These are phyloP conservation scores for Linanthus parryae DNA, from an alignment of 148 eudicot species.

Conservation along the genomic window DNA sequence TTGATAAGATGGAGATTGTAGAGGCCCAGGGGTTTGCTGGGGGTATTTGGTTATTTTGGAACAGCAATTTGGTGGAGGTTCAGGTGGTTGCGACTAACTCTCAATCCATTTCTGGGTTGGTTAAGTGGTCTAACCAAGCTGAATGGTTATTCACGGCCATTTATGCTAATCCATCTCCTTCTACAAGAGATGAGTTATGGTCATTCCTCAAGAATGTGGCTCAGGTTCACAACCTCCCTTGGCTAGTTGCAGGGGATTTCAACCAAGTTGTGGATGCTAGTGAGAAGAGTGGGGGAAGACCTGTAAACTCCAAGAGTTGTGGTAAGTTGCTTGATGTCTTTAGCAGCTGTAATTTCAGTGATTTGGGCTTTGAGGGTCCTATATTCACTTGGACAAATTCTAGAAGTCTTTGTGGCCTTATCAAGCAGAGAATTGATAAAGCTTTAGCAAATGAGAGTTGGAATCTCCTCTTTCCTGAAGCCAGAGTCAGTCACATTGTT, in stretches of 20 bases:
- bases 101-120: not conserved
- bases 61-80: not conserved
- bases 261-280: not conserved
- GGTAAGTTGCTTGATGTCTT: not conserved
- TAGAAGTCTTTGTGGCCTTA: not conserved
- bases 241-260: not conserved
- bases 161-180: not conserved
- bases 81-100: not conserved
- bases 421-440: not conserved
- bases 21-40: not conserved
- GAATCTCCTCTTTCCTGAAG: not conserved
- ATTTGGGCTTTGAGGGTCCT: not conserved
- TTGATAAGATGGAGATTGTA: not conserved
- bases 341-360: not conserved
- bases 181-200: not conserved
- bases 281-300: not conserved
- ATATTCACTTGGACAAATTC: not conserved
- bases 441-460: not conserved
- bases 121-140: not conserved
- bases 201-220: too few relatives aligned
- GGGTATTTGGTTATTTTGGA: constrained; percentile 2
- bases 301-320: not conserved
- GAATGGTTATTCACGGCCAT: not conserved
- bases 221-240: not conserved
- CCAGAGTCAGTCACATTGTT: not conserved